These are phyloP conservation scores for Candida vartiovaarae DNA, from an alignment of 805 yeast species.

Conservation along the genomic window DNA sequence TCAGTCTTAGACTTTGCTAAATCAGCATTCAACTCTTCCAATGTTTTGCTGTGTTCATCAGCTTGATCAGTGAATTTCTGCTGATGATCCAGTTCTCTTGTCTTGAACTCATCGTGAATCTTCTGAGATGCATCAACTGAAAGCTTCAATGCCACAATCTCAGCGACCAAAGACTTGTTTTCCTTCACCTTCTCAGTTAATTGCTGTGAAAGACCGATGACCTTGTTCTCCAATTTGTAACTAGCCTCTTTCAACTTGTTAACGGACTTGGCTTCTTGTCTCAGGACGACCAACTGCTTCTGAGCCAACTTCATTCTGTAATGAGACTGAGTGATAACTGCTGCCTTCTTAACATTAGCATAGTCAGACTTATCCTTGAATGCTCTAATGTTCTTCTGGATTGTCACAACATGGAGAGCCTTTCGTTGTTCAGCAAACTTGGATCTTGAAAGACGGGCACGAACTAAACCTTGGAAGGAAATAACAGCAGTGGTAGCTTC, in stretches of 20 bases:
- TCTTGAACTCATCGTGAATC: conserved; percentile 46
- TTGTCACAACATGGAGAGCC: conserved; percentile 54
- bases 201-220: conserved; percentile 88
- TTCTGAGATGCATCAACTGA: conserved; percentile 47
- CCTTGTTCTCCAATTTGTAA: conserved; percentile 91
- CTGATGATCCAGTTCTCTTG: conserved; percentile 48
- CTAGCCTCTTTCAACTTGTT: conserved; percentile 87
- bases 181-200: conserved; percentile 75
- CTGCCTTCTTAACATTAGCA: conserved; percentile 40
- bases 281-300: conserved; percentile 53
- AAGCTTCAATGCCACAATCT: conserved; percentile 45
- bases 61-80: conserved; percentile 38
- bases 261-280: conserved; percentile 87
- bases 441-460: conserved; percentile 47
- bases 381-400: conserved; percentile 75
- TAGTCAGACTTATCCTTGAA: conserved; percentile 50
- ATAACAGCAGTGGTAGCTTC: conserved; percentile 26
- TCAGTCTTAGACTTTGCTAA: conserved; percentile 47
- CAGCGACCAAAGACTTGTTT: conserved; percentile 61
- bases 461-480: conserved; percentile 43
- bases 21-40: conserved; percentile 47
- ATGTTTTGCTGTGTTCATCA: conserved; percentile 40
- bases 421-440: conserved; percentile 42
- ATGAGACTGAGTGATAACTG: conserved; percentile 69
- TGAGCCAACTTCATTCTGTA: conserved; percentile 72